These are phyloP conservation scores for Trametopsis cervina DNA, from an alignment of 768 basidiomycete species.

Conservation along the genomic window DNA sequence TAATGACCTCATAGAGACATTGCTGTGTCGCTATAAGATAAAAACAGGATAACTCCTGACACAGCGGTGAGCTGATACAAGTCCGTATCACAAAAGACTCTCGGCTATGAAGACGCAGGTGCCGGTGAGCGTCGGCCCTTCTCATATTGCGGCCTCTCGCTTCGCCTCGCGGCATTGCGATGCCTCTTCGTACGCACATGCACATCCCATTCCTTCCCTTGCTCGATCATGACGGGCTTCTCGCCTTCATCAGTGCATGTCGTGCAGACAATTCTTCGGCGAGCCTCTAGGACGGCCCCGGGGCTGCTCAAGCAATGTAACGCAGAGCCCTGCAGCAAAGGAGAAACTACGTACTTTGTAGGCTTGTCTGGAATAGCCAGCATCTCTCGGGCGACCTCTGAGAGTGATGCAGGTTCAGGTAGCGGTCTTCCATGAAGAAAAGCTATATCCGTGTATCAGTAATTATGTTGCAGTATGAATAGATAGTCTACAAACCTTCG, in stretches of 20 bases:
- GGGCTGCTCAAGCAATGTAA: conserved; percentile 38
- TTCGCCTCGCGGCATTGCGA: conserved; percentile 16
- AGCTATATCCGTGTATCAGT: conserved; percentile 28
- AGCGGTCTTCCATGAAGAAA: conserved; percentile 46
- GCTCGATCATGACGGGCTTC: conserved; percentile 60
- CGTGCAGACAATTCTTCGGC: conserved; percentile 52
- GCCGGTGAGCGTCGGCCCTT: too few species aligned
- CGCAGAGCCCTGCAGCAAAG: conserved; percentile 4
- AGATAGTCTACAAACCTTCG: conserved; percentile 31
- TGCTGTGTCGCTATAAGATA: too few species aligned
- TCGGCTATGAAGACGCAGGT: too few species aligned
- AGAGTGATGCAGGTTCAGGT: conserved; percentile 52
- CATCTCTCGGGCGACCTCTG: conserved; percentile 45
- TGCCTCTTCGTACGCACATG: conserved; percentile 56
- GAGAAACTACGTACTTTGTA: conserved; percentile 33
- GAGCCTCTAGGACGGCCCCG: conserved; percentile 42
- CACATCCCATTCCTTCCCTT: conserved; percentile 41
- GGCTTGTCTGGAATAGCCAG: conserved; percentile 38
- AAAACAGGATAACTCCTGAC: too few species aligned
- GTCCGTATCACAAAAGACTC: too few species aligned
- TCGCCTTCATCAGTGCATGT: conserved; percentile 52
- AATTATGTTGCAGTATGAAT: neutral
- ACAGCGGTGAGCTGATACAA: too few species aligned
- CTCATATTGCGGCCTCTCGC: too few species aligned
- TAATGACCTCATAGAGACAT: too few species aligned